Conservation (phyloP, 2,329 filamentous ascomycete species). For the Aureobasidium sp. region DNA sequence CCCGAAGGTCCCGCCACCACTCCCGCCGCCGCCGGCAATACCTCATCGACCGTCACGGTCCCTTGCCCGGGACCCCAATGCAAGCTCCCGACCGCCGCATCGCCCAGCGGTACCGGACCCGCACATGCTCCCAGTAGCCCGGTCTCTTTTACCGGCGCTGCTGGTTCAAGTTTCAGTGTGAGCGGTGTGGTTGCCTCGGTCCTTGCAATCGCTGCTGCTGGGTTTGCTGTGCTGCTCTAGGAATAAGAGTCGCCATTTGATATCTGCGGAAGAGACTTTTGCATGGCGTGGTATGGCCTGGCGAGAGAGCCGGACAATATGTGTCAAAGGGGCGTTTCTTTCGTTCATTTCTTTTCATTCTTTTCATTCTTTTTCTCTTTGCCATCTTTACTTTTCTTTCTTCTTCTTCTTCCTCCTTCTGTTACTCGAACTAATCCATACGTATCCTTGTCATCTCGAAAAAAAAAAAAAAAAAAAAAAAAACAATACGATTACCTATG, state of each 20-base stretch:
- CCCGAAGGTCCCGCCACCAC: constrained; percentile 13
- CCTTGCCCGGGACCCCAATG: constrained; percentile 22
- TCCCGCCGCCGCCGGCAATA: not conserved
- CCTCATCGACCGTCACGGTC: constrained; percentile 11
- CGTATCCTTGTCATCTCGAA: not conserved
- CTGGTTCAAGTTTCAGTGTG: constrained; percentile 8
- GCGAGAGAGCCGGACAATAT: not conserved
- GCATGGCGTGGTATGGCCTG: not conserved
- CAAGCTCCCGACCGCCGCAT: constrained; percentile 15
- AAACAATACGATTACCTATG: constrained; percentile 1
- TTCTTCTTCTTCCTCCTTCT: not conserved
- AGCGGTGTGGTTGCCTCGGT: not conserved
- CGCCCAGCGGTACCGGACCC: constrained; percentile 15
- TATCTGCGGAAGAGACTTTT: not conserved
- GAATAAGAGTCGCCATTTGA: not conserved
- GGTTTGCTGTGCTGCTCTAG: constrained; percentile 11
- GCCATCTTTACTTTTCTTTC: not conserved
- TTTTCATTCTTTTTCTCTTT: not conserved
- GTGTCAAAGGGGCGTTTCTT: not conserved
- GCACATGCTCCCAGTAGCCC: constrained; percentile 13
- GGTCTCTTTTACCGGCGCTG: constrained; percentile 13
- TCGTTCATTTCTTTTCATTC: not conserved
- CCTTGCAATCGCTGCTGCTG: not conserved
- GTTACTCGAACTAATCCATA: not conserved
- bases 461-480: not conserved